Base-by-base conservation (phyloP, 306 rosid genomes). In the barrel medic (Medicago truncatula) region DNA sequence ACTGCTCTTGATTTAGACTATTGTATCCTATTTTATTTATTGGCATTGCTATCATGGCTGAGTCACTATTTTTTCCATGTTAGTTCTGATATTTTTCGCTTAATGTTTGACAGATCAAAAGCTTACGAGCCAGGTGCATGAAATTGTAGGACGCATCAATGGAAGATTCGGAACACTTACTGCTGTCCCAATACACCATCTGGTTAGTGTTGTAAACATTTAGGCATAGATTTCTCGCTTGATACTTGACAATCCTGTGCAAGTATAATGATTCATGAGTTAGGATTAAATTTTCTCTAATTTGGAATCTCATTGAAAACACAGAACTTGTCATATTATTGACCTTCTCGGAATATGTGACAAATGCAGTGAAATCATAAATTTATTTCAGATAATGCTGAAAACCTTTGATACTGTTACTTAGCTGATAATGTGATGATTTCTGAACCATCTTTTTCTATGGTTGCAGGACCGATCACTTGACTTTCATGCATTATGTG, bases 51-150 rank as follows among this genome's bases (percentile, higher is more conserved):
- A 14, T 34, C 44, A 61, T 61, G 21, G 21, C 15, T 61, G 67
- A 61, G 6, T 7, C 5, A 14, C 67, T 13, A 7, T 15, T 14
- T 21, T 61, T 36, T 60, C 54, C 44, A 4, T 60, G 7, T 17
- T 14, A 47, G 34, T 28, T 53, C 49, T 59, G 59, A 76, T 36
- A 43, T 25, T 57, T 46, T 70, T 39, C 0, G 38, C 46, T 64
- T 52, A 50, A 66, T 82, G 78, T 64, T 69, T 80, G 77, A 77
- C 86, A 95, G 98, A 95, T 82, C 97, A 92, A 89, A 92, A 87
- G 88, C 98, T 95, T 76, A 87, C 98, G 4, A 92, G 97, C 80
- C 98, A 92, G 83, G 97, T 95, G 89, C 98, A 95, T 81, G 97
- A 95, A 87, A 92, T 95, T 82, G 97, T 95, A 36, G 98, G 96